A percentile compares a stretch with the other conserved stretches of the same genome.
Conservation (phyloP, 1,284 basidiomycete species). For the Microbotryum violaceum region DNA sequence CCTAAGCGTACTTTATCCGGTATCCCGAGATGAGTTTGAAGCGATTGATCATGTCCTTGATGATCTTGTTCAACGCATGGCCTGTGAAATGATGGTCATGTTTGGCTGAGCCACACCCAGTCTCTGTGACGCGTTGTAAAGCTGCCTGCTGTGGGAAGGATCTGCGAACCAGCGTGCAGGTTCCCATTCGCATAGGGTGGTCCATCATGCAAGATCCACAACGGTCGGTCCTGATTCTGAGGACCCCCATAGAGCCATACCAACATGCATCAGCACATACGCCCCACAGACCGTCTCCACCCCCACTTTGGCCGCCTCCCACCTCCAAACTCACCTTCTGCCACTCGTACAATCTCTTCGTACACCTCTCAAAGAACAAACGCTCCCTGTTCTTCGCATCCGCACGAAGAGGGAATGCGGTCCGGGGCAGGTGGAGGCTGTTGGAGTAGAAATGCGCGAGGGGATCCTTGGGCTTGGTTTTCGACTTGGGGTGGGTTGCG, state of each 20-base stretch:
- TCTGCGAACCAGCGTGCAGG: conserved; percentile 77
- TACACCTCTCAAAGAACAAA: conserved; percentile 58
- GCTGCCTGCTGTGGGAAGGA: neutral
- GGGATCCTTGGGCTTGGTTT: conserved; percentile 9
- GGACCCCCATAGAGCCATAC: neutral
- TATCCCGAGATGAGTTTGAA: conserved; percentile 73
- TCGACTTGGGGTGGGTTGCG: neutral
- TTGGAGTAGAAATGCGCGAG: conserved; percentile 19
- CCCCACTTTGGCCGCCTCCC: neutral
- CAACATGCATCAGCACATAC: neutral
- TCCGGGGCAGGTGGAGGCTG: conserved; percentile 66
- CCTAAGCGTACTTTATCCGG: conserved; percentile 59
- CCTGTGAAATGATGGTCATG: conserved; percentile 48
- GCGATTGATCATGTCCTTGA: conserved; percentile 93
- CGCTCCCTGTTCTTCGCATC: conserved; percentile 60
- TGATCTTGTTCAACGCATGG: conserved; percentile 91
- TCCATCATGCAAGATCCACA: conserved; percentile 89
- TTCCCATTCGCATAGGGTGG: conserved; percentile 97
- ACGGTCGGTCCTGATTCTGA: conserved; percentile 56
- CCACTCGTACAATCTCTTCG: conserved; percentile 71
- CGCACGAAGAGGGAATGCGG: conserved; percentile 66
- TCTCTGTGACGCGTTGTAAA: neutral
- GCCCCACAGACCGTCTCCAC: neutral
- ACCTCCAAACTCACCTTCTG: conserved; percentile 53
- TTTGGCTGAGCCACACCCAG: neutral